A percentile compares a stretch with the other conserved stretches of the same genome.
These are phyloP conservation scores for Pseudogymnoascus destructans DNA, from an alignment of 2,329 filamentous ascomycete genomes.

Conservation along the genomic window DNA sequence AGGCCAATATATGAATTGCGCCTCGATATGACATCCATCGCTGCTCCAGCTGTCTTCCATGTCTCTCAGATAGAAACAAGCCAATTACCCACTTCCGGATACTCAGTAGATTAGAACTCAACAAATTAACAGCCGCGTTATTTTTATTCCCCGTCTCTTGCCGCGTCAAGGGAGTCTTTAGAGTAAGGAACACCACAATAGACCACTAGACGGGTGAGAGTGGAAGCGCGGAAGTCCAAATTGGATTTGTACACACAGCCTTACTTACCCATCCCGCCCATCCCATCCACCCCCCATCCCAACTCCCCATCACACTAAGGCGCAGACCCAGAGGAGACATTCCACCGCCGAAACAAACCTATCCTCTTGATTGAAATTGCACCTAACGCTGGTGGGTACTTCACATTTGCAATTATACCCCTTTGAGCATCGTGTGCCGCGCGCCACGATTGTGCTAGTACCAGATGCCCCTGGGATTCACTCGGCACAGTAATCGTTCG, in stretches of 20 bases:
- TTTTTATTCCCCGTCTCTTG: neutral
- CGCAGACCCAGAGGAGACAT: neutral
- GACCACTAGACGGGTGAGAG: neutral
- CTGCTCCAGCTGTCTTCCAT: too few relatives aligned
- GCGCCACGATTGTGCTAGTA: conserved; percentile 17
- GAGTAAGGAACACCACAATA: neutral
- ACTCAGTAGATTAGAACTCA: neutral
- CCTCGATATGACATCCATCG: neutral
- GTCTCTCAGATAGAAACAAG: neutral
- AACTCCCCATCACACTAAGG: neutral
- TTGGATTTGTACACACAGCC: neutral
- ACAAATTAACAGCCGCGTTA: neutral
- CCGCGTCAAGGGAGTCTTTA: neutral
- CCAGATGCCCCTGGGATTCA: conserved; percentile 25
- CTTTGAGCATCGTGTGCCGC: conserved; percentile 19
- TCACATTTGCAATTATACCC: neutral
- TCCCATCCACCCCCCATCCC: neutral
- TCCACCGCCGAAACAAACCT: neutral
- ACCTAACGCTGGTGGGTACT: neutral
- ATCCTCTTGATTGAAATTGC: neutral
- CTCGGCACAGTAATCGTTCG: conserved; percentile 25
- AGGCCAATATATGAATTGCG: neutral
- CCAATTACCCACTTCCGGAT: neutral
- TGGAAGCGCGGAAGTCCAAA: neutral
- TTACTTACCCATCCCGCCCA: neutral